Base-by-base conservation (phyloP, 768 basidiomycete species). In the Terana coerulea region DNA sequence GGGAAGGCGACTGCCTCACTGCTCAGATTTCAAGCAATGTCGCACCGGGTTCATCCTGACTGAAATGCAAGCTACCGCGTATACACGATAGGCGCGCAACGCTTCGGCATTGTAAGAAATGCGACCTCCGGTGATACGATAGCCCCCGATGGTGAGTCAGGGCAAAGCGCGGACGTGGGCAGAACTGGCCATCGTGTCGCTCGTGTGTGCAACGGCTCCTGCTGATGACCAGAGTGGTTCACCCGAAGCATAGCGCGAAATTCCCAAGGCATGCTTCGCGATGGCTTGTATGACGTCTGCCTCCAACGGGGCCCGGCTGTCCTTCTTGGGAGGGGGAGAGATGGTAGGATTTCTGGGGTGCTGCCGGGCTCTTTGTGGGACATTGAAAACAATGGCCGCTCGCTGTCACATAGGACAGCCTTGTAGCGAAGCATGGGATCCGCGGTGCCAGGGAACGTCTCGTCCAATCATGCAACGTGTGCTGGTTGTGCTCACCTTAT, bases 401-500 rank as follows among this genome's bases (percentile, higher is more conserved):
- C 30, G 30, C 29, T 21, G 30, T 15, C 30, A n/a, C 22, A 25
- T 26, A 26, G 24, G 24, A 25, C 7, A 43, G 41, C 10, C 45
- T n/a, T n/a, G n/a, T n/a, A n/a, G n/a, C n/a, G n/a, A n/a, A n/a
- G n/a, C n/a, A n/a, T n/a, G n/a, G n/a, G n/a, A n/a, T n/a, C n/a
- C n/a, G n/a, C n/a, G n/a, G n/a, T n/a, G n/a, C n/a, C n/a, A n/a
- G n/a, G n/a, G n/a, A n/a, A n/a, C n/a, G n/a, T n/a, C n/a, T n/a
- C n/a, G n/a, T n/a, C n/a, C n/a, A n/a, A n/a, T n/a, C n/a, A n/a
- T n/a, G n/a, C n/a, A n/a, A 34, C 19, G 39, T 5, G 9, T 15
- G 39, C 19, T 9, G 39, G 5, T 5, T 11, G 19, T n/a, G 25
- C 45, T 7, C 44, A 83, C 84, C 77, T 68, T 53, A 87, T 84